These are phyloP conservation scores for Clavaria fumosa DNA, from an alignment of 768 basidiomycete species.

Conservation along the genomic window DNA sequence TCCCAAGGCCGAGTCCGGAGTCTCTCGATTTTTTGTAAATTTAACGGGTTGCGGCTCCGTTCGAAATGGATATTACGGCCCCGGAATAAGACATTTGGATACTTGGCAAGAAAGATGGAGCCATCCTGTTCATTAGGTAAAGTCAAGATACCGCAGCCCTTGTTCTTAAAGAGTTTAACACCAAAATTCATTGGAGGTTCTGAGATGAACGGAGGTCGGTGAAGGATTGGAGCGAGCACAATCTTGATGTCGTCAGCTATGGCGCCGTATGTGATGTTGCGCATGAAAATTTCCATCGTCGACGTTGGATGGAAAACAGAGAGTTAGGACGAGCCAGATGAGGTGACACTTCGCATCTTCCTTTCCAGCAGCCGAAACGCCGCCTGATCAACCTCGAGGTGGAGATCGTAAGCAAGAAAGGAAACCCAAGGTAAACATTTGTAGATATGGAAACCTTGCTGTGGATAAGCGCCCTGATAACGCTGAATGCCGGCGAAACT, in stretches of 20 bases:
- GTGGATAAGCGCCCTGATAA: no score
- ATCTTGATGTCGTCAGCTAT: constrained; percentile 19
- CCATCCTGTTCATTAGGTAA: constrained; percentile 14
- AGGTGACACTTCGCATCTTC: no score
- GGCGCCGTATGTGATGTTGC: constrained; percentile 16
- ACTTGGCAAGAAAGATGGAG: constrained; percentile 15
- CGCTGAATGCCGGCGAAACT: no score
- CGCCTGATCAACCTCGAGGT: no score
- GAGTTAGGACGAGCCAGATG: no score
- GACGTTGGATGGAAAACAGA: no score
- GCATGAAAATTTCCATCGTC: constrained; percentile 26
- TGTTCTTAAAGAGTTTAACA: constrained; percentile 16
- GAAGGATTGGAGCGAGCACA: constrained; percentile 19
- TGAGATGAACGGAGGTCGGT: constrained; percentile 19
- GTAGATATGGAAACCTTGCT: no score
- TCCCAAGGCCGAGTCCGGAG: constrained; percentile 17
- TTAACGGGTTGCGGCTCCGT: constrained; percentile 12
- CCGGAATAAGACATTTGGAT: constrained; percentile 16
- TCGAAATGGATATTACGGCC: constrained; percentile 12
- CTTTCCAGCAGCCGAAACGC: no score
- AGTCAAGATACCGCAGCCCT: constrained; percentile 17
- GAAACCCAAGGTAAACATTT: no score
- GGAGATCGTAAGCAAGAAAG: no score
- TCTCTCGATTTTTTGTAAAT: constrained; percentile 12
- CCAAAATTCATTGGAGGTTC: constrained; percentile 20